phyloP scores from a whole-genome alignment of 345 rosid species.

The Reutealis trisperma region DNA sequence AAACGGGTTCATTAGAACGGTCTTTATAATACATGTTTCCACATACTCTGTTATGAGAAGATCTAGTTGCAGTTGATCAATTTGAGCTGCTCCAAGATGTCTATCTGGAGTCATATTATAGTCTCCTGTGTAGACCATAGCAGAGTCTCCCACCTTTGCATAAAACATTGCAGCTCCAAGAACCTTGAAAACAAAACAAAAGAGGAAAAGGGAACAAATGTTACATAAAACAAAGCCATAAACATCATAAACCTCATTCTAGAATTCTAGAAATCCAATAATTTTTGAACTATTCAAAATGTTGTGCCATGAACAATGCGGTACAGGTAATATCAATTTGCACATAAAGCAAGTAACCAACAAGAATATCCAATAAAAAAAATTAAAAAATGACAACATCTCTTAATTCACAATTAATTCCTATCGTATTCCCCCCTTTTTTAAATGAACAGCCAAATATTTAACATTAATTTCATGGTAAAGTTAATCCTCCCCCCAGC shows the following conservation, averaged over 20 bases:
- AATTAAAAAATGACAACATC: not conserved
- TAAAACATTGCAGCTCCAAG: slow-evolving; percentile 99
- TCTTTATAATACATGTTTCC: slow-evolving; percentile 2
- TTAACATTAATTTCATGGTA: not conserved
- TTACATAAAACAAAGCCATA: slow-evolving; percentile 9
- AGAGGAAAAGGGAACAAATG: not conserved
- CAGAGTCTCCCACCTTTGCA: slow-evolving; percentile 84
- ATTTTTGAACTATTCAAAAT: not conserved
- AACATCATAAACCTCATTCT: not conserved
- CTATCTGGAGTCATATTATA: slow-evolving; percentile 98
- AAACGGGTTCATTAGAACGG: not conserved
- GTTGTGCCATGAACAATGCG: not conserved
- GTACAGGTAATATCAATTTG: not conserved
- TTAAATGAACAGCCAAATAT: not conserved
- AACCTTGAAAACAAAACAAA: slow-evolving; percentile 50
- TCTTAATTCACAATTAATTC: not conserved
- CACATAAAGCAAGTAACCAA: not conserved
- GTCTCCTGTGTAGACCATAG: slow-evolving; percentile 94
- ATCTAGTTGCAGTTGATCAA: slow-evolving; percentile 74
- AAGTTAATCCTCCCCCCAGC: not conserved
- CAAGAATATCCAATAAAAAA: not conserved
- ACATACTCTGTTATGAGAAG: slow-evolving; percentile 93
- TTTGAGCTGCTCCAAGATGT: slow-evolving; percentile 98
- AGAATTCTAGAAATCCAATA: not conserved
- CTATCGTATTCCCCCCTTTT: not conserved